A percentile compares a stretch with the other conserved stretches of the same genome.
phyloP scores from a whole-genome alignment of 169 alveolate species.

The Cyclospora cayetanensis region DNA sequence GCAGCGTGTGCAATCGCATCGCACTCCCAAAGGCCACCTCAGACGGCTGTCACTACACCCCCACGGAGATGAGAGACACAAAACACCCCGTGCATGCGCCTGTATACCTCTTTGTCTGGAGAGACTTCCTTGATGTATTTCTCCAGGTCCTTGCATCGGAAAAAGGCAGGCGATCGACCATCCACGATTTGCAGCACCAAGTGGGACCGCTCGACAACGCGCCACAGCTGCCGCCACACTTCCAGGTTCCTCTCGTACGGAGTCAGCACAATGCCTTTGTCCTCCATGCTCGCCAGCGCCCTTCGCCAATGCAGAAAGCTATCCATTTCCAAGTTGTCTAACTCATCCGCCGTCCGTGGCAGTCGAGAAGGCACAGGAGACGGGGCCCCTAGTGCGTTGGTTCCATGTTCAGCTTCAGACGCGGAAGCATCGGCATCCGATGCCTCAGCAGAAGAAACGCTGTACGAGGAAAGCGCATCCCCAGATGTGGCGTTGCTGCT shows the following conservation, averaged over 20 bases:
- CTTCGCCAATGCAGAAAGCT: conserved; percentile 73
- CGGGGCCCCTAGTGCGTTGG: too few species aligned
- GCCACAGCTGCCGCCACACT: conserved; percentile 99
- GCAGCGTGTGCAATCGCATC: too few species aligned
- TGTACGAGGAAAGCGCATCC: not conserved
- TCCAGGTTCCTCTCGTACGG: conserved; percentile 99
- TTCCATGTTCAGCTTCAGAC: not conserved
- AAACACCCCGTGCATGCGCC: not conserved
- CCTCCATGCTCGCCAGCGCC: conserved; percentile 67
- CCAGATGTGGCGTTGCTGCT: not conserved
- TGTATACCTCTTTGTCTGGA: conserved; percentile 54
- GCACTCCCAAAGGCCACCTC: too few species aligned
- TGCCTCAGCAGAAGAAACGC: not conserved
- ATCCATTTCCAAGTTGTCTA: conserved; percentile 60
- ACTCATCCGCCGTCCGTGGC: conserved; percentile 57
- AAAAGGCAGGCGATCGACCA: conserved; percentile 98
- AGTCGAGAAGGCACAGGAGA: too few species aligned
- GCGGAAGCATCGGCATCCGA: conserved; percentile 8
- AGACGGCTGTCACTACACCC: too few species aligned
- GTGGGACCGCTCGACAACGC: conserved; percentile 96
- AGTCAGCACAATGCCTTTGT: conserved; percentile 81
- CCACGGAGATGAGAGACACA: not conserved
- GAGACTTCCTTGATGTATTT: conserved; percentile 80
- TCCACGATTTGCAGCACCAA: conserved; percentile 96
- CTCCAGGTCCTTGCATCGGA: conserved; percentile 90